Percentiles rank a stretch among this genome's conserved stretches.
phyloP scores from a whole-genome alignment of 2,329 filamentous ascomycete species.

The Pochonia chlamydosporia region DNA sequence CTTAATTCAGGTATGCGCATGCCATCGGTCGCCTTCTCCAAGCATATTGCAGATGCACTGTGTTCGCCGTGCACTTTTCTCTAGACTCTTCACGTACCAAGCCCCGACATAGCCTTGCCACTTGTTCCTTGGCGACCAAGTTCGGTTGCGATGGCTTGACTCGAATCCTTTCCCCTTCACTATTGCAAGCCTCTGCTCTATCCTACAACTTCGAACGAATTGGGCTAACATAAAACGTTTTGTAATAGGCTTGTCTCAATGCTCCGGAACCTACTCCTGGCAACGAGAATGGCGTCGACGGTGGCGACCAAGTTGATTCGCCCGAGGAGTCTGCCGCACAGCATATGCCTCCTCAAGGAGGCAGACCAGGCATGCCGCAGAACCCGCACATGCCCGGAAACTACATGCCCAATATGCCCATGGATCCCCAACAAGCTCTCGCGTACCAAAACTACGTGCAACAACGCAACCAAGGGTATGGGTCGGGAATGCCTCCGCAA shows the following conservation, averaged over 20 bases:
- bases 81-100: no score
- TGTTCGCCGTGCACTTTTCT: no score
- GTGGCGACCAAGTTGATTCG: constrained; percentile 73
- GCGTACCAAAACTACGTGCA: constrained; percentile 82
- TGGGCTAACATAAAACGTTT: neutral
- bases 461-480: constrained; percentile 60
- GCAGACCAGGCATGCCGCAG: constrained; percentile 60
- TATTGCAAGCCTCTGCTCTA: no score
- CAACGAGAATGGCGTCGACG: constrained; percentile 76
- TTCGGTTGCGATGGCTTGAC: no score
- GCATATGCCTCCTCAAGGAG: constrained; percentile 61
- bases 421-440: constrained; percentile 72
- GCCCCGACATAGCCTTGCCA: no score
- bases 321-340: constrained; percentile 80
- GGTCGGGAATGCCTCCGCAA: constrained; percentile 74
- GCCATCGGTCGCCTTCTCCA: no score
- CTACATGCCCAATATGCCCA: constrained; percentile 60
- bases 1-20: constrained; percentile 95
- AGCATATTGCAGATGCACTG: no score
- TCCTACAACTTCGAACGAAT: no score
- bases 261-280: constrained; percentile 83
- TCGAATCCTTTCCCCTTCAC: no score
- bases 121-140: no score
- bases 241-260: constrained; percentile 82
- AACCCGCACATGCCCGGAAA: constrained; percentile 56